A percentile compares a stretch with the other conserved stretches of the same genome.
Conservation (phyloP, 352 stramenopile genomes). For the Phytopythium sindhum region DNA sequence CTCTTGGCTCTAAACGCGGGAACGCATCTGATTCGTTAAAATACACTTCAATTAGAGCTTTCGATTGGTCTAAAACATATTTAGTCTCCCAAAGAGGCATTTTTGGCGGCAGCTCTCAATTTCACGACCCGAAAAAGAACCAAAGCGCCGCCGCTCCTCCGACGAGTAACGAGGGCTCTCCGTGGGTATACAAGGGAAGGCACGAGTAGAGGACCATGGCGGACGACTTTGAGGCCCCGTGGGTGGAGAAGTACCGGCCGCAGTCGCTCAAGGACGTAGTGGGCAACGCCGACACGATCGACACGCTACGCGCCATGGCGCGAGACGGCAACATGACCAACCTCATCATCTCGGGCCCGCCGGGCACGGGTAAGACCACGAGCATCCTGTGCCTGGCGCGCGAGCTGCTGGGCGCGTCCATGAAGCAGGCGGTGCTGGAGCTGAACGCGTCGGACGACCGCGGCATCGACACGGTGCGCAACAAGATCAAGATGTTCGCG, state of each 20-base stretch:
- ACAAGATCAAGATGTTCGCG: constrained; percentile 99
- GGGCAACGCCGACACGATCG: constrained; percentile 97
- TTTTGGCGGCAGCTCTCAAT: neutral
- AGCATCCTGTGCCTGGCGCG: constrained; percentile 90
- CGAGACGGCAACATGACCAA: constrained; percentile 98
- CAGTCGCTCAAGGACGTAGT: constrained; percentile 92
- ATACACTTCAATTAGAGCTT: neutral
- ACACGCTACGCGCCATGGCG: constrained; percentile 94
- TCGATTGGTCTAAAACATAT: neutral
- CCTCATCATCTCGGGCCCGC: constrained; percentile 95
- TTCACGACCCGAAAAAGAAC: neutral
- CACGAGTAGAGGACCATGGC: constrained; percentile 29
- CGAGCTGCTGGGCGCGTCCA: constrained; percentile 78
- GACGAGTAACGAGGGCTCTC: neutral
- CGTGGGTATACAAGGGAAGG: neutral
- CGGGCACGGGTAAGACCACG: constrained; percentile 93
- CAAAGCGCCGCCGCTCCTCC: neutral
- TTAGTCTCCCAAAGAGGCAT: neutral
- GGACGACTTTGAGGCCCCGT: constrained; percentile 90
- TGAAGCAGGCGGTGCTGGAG: constrained; percentile 94
- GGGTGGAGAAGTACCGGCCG: constrained; percentile 99
- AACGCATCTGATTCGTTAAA: neutral
- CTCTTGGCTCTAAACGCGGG: too few relatives aligned
- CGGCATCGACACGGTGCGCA: constrained; percentile 88
- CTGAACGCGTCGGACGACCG: constrained; percentile 98